phyloP scores from a whole-genome alignment of 2,329 filamentous ascomycete species.

The Trichoderma lentiforme region DNA sequence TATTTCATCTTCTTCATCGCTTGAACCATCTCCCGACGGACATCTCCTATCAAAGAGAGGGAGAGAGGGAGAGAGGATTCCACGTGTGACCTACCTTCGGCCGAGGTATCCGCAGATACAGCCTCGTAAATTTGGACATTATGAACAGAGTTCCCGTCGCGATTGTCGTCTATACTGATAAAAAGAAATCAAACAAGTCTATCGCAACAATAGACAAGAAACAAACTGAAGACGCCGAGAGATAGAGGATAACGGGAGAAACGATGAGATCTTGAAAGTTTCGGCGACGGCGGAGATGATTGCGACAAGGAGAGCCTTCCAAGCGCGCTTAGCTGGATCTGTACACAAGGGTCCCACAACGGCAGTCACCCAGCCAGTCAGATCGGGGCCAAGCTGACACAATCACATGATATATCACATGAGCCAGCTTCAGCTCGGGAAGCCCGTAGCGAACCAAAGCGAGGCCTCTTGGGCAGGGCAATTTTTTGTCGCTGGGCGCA shows the following conservation, averaged over 20 bases:
- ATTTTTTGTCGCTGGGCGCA: not conserved
- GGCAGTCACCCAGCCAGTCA: not conserved
- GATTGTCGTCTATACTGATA: not conserved
- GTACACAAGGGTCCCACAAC: not conserved
- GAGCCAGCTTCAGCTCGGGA: not conserved
- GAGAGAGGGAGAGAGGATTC: not conserved
- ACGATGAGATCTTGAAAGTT: conserved; percentile 7
- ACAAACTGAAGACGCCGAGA: not conserved
- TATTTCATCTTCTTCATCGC: too few relatives aligned
- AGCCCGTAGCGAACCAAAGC: not conserved
- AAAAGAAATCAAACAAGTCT: not conserved
- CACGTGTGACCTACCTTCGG: conserved; percentile 34
- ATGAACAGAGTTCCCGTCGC: not conserved
- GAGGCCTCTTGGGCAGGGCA: not conserved
- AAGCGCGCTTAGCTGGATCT: conserved; percentile 7
- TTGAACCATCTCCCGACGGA: not conserved
- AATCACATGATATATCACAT: conserved; percentile 13
- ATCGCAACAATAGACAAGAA: not conserved
- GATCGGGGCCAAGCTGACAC: not conserved
- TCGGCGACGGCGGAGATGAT: conserved; percentile 19
- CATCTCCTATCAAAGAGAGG: not conserved
- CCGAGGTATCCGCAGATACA: conserved; percentile 39
- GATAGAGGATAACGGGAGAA: not conserved
- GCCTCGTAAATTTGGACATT: conserved; percentile 38
- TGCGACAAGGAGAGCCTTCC: conserved; percentile 10